phyloP scores from a whole-genome alignment of 2,329 filamentous ascomycete genomes.

The Colletotrichum melonis region DNA sequence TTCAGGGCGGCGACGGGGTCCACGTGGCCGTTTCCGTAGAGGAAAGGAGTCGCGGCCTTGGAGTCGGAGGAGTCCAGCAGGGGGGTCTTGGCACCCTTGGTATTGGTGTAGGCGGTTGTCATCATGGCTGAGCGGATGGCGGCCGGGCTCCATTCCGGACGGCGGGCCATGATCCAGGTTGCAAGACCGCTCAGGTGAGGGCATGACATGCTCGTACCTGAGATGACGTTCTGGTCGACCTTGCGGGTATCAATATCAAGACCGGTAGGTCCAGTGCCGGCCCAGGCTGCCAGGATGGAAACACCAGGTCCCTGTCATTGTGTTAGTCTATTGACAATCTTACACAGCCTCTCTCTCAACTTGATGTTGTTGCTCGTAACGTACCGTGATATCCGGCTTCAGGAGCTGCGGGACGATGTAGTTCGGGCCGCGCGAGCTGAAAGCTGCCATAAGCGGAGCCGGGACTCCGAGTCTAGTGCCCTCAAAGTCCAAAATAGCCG shows the following conservation, averaged over 20 bases:
- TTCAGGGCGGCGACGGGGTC: constrained; percentile 40
- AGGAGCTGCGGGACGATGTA: constrained; percentile 6
- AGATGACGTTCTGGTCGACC: constrained; percentile 29
- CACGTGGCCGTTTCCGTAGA: constrained; percentile 33
- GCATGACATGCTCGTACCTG: constrained; percentile 35
- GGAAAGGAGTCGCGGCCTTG: constrained; percentile 9
- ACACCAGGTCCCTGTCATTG: constrained; percentile 22
- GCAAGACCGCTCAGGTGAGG: constrained; percentile 35
- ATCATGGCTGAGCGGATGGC: constrained; percentile 33
- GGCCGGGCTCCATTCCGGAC: constrained; percentile 29
- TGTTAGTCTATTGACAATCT: not conserved
- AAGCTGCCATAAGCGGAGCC: constrained; percentile 32
- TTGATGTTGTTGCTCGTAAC: not conserved
- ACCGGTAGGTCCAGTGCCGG: not conserved
- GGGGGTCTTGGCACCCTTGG: not conserved
- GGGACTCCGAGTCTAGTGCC: constrained; percentile 16
- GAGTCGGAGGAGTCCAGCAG: constrained; percentile 1
- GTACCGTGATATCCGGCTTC: constrained; percentile 34
- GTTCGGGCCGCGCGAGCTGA: constrained; percentile 34
- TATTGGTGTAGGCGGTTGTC: constrained; percentile 22
- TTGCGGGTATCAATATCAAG: constrained; percentile 10
- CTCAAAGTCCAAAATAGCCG: constrained; percentile 9
- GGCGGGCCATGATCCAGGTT: constrained; percentile 30
- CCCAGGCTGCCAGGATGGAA: constrained; percentile 31
- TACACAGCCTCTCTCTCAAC: not conserved